phyloP scores from a whole-genome alignment of 2,329 filamentous ascomycete species.

The Leptographium flavum region DNA sequence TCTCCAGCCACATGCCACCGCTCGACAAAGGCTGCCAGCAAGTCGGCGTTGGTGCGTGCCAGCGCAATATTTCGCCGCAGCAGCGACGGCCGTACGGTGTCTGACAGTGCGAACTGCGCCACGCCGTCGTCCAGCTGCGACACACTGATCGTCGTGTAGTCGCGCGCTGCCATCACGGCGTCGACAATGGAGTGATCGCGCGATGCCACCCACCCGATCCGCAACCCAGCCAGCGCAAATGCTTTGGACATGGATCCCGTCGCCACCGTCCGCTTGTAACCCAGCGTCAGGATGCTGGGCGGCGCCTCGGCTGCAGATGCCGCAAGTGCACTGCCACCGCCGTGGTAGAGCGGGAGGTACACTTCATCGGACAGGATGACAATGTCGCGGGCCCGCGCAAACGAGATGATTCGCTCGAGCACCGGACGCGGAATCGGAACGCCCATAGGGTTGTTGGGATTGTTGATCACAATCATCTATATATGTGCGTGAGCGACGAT shows the following conservation, averaged over 20 bases:
- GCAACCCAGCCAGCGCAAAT: slow-evolving; percentile 68
- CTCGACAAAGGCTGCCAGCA: slow-evolving; percentile 55
- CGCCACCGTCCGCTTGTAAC: slow-evolving; percentile 55
- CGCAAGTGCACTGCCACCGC: slow-evolving; percentile 25
- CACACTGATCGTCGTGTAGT: slow-evolving; percentile 80
- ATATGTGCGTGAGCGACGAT: too few species aligned
- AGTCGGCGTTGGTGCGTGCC: slow-evolving; percentile 49
- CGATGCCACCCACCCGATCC: slow-evolving; percentile 71
- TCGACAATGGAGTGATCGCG: slow-evolving; percentile 48
- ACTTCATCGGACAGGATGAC: slow-evolving; percentile 67
- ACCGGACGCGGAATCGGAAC: slow-evolving; percentile 48
- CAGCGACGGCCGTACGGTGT: slow-evolving; percentile 21
- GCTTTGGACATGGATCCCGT: slow-evolving; percentile 79
- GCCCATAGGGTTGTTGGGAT: slow-evolving; percentile 75
- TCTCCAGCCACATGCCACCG: slow-evolving; percentile 34
- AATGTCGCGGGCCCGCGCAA: slow-evolving; percentile 49
- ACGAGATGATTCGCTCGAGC: slow-evolving; percentile 44
- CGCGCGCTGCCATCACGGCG: slow-evolving; percentile 47
- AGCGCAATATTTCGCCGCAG: slow-evolving; percentile 45
- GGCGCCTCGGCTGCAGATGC: slow-evolving; percentile 29
- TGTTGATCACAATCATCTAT: slow-evolving; percentile 46
- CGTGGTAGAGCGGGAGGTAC: slow-evolving; percentile 72
- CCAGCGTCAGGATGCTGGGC: slow-evolving; percentile 56
- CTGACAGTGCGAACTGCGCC: slow-evolving; percentile 57
- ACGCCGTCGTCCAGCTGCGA: slow-evolving; percentile 71